Conservation (phyloP, 2,329 filamentous ascomycete genomes). For the Diaporthe citri region DNA sequence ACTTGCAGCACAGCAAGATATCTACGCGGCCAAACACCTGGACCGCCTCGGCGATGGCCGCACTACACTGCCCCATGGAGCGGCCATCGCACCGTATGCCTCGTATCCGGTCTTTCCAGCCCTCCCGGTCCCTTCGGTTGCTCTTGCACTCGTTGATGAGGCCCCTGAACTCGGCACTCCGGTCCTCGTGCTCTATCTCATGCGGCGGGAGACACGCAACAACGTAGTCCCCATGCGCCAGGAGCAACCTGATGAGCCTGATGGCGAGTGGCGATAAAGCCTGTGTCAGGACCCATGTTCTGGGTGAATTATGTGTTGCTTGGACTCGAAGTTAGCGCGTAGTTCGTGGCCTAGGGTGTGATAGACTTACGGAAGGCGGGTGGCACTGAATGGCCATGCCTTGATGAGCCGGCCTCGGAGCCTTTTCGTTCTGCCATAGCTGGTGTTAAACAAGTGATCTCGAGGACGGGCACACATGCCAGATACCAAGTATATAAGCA, state of each 20-base stretch:
- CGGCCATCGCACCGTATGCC: constrained; percentile 74
- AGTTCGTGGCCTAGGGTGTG: constrained; percentile 31
- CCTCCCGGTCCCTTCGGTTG: constrained; percentile 73
- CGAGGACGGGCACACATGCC: constrained; percentile 35
- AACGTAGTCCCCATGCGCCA: constrained; percentile 92
- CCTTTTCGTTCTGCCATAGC: constrained; percentile 60
- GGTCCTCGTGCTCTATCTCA: constrained; percentile 82
- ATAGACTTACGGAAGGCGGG: constrained; percentile 64
- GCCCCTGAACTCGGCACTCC: constrained; percentile 83
- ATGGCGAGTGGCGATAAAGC: constrained; percentile 88
- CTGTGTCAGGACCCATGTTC: constrained; percentile 93
- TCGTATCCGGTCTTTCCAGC: constrained; percentile 84
- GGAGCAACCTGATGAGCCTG: constrained; percentile 82
- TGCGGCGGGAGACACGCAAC: constrained; percentile 84
- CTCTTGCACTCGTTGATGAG: constrained; percentile 80
- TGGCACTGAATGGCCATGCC: constrained; percentile 58
- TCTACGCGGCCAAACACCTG: constrained; percentile 88
- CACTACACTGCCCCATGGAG: constrained; percentile 79
- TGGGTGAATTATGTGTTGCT: constrained; percentile 79
- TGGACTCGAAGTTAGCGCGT: constrained; percentile 51
- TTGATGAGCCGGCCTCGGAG: constrained; percentile 57
- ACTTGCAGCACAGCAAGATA: constrained; percentile 90
- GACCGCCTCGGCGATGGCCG: constrained; percentile 88
- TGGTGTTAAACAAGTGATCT: constrained; percentile 37
- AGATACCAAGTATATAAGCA: constrained; percentile 26